These are phyloP conservation scores for Coprinopsis sp. DNA, from an alignment of 768 basidiomycete species.

Conservation along the genomic window DNA sequence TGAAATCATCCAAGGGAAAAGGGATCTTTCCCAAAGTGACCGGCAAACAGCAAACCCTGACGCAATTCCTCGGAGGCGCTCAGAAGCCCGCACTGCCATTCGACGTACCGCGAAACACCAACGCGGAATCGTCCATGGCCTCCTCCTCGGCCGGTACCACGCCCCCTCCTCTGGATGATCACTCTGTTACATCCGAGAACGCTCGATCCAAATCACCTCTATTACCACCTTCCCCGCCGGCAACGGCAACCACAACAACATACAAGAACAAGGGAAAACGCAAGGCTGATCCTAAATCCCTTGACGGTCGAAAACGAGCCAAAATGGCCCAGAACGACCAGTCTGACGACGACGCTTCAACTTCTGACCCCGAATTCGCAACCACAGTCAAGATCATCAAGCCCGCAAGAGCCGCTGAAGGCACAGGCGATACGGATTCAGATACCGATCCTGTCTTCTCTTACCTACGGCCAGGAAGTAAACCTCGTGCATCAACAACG, in stretches of 20 bases:
- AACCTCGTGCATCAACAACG: constrained; percentile 29
- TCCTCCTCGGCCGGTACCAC: constrained; percentile 36
- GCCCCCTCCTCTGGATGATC: constrained; percentile 18
- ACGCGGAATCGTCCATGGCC: constrained; percentile 34
- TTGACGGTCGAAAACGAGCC: constrained; percentile 42
- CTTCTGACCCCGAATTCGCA: constrained; percentile 19
- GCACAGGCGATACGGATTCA: constrained; percentile 22
- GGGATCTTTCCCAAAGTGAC: neutral
- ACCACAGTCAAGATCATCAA: constrained; percentile 33
- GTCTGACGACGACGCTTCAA: constrained; percentile 26
- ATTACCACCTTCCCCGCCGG: constrained; percentile 69
- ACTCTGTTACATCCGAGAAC: constrained; percentile 7
- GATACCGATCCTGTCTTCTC: constrained; percentile 32
- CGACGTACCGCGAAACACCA: neutral
- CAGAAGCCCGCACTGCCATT: neutral
- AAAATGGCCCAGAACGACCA: constrained; percentile 31
- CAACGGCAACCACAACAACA: constrained; percentile 21
- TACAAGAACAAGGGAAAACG: constrained; percentile 26
- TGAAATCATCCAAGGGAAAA: neutral
- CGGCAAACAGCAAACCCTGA: neutral
- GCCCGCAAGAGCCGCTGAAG: constrained; percentile 17
- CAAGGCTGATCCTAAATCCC: constrained; percentile 34
- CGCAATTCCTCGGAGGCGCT: neutral
- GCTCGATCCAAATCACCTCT: constrained; percentile 30
- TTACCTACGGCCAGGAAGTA: constrained; percentile 26